A percentile compares a stretch with the other conserved stretches of the same genome.
Conservation (phyloP, 441 rosid genomes). For the Mallotus repandus region DNA sequence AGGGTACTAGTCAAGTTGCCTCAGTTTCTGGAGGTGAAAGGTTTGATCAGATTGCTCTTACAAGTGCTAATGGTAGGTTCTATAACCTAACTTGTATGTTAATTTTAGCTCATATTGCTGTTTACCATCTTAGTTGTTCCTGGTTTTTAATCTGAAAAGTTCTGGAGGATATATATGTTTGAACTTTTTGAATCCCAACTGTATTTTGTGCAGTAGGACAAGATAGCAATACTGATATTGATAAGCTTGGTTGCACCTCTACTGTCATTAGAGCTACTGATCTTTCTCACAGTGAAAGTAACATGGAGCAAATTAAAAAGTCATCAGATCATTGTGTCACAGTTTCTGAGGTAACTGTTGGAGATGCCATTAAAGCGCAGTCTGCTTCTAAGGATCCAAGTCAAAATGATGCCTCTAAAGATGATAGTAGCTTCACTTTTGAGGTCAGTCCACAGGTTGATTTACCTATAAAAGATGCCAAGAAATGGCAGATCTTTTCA, state of each 20-base stretch:
- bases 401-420: constrained; percentile 41
- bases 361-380: constrained; percentile 27
- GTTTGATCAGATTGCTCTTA: constrained; percentile 24
- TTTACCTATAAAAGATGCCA: constrained; percentile 37
- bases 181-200: constrained; percentile 35
- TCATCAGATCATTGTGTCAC: constrained; percentile 35
- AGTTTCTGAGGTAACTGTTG: constrained; percentile 30
- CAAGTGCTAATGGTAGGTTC: constrained; percentile 31
- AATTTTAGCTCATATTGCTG: neutral
- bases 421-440: constrained; percentile 57
- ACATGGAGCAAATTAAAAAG: constrained; percentile 36
- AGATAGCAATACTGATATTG: constrained; percentile 40
- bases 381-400: constrained; percentile 38
- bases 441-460: constrained; percentile 43
- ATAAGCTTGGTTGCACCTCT: constrained; percentile 47
- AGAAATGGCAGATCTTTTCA: constrained; percentile 46
- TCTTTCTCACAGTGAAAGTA: constrained; percentile 41
- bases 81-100: constrained; percentile 1
- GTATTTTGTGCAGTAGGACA: constrained; percentile 34
- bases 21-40: constrained; percentile 28
- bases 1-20: constrained; percentile 21
- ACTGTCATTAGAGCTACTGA: constrained; percentile 36
- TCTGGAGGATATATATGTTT: constrained; percentile 21
- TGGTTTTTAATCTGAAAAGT: constrained; percentile 13
- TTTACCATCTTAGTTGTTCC: neutral